These are phyloP conservation scores for Colletotrichum tofieldiae DNA, from an alignment of 2,329 filamentous ascomycete genomes.

Conservation along the genomic window DNA sequence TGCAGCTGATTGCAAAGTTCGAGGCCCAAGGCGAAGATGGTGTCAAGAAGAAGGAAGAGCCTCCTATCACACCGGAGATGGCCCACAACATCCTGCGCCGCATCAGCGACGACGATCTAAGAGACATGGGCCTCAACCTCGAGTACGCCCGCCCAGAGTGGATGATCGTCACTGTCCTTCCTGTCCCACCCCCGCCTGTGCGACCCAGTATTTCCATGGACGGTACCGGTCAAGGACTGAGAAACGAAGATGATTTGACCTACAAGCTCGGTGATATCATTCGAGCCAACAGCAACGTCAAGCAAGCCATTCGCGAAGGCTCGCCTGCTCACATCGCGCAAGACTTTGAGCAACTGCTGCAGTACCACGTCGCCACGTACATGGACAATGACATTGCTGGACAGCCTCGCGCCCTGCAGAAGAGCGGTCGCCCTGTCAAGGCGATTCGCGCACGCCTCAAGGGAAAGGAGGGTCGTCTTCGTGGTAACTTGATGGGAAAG, in stretches of 20 bases:
- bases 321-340: slow-evolving; percentile 91
- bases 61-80: slow-evolving; percentile 85
- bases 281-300: slow-evolving; percentile 95
- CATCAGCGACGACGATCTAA: slow-evolving; percentile 85
- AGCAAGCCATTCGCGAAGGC: slow-evolving; percentile 90
- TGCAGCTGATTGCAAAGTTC: slow-evolving; percentile 84
- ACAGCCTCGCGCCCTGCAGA: slow-evolving; percentile 93
- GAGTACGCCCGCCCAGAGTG: slow-evolving; percentile 98
- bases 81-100: slow-evolving; percentile 89
- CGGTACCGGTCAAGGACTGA: slow-evolving; percentile 90
- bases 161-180: slow-evolving; percentile 97
- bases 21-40: slow-evolving; percentile 86
- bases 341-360: slow-evolving; percentile 92
- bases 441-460: slow-evolving; percentile 97
- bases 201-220: slow-evolving; percentile 98
- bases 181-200: slow-evolving; percentile 95
- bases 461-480: slow-evolving; percentile 97
- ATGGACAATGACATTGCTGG: slow-evolving; percentile 99
- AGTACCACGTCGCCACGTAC: slow-evolving; percentile 98
- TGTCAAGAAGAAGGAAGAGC: slow-evolving; percentile 81
- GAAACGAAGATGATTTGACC: slow-evolving; percentile 98
- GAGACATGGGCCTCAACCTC: slow-evolving; percentile 90
- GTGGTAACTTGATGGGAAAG: slow-evolving; percentile 99
- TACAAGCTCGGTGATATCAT: slow-evolving; percentile 99
- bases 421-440: slow-evolving; percentile 96